Base-by-base conservation (phyloP, 495 filamentous ascomycete genomes). In the Penicillium egyptiacum region DNA sequence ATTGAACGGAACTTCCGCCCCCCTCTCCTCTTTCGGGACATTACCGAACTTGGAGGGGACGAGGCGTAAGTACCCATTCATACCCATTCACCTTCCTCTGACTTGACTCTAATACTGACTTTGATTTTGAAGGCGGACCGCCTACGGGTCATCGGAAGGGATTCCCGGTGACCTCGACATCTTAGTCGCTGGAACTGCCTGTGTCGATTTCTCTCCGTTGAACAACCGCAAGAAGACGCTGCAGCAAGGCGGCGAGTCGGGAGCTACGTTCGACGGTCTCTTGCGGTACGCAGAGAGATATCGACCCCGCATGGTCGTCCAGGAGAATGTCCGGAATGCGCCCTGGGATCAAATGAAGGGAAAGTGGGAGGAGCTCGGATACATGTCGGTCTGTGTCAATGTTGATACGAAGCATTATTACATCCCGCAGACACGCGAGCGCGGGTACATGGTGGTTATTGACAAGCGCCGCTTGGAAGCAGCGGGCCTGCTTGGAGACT, bases 321-420 rank as follows among this genome's bases (percentile, higher is more conserved):
- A 92, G 3, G 91, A 96, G 68, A 96, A 96, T 60, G 86, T 95
- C 5, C 50, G 60, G 2, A 64, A 52, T 35, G 87, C 86, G 1
- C 85, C 86, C 3, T 94, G 89, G 90, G 49, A 61, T 0, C 59
- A 76, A 5, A 84, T 90, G 53, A 66, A 66, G 12, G 42, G 70
- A 1, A 67, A 79, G 23, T 85, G 85, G 68, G 59, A 71, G 0
- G 66, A 71, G 5, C 70, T 83, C 20, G 81, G 78, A 14, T 96
- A 94, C 64, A 61, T 75, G 1, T 76, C 79, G 2, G 57, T 59
- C 5, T 72, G 69, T 14, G 30, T 66, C 5, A 56, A 67, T 5
- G 62, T 89, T 0, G 89, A 96, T 61, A 87, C 85, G 2, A 94
- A 93, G 65, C 63, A 88, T 0, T 93, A 81, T 64, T 92, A 91